Evolutionary conservation across 208 protist genomes (phyloP).

Genomic region (Tetramitus jugosus): DNA sequence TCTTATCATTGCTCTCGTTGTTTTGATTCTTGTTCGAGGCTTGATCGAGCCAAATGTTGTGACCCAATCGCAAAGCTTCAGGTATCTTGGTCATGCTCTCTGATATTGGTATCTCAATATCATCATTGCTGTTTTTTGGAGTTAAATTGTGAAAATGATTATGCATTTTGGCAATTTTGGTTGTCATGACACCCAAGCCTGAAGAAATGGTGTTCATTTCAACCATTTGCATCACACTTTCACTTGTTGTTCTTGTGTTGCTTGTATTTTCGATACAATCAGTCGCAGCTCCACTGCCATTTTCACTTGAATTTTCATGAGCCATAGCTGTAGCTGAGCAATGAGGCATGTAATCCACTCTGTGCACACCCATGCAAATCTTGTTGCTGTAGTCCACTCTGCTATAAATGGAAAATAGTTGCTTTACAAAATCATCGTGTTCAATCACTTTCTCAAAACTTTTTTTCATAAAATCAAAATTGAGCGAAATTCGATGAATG

Average conservation of each 20-base stretch:
- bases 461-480: too few relatives aligned
- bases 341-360: constrained; percentile 84
- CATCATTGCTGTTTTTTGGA: neutral
- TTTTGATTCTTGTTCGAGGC: constrained; percentile 22
- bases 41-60: neutral
- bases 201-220: constrained; percentile 92
- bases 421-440: too few relatives aligned
- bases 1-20: too few relatives aligned
- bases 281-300: too few relatives aligned
- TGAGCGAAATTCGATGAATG: too few relatives aligned
- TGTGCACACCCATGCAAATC: constrained; percentile 77
- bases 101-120: constrained; percentile 31
- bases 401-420: too few relatives aligned
- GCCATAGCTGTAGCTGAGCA: constrained; percentile 2
- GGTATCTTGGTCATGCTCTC: constrained; percentile 16
- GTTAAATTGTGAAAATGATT: neutral
- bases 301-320: too few relatives aligned
- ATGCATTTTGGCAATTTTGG: constrained; percentile 67
- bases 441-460: too few relatives aligned
- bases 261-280: too few relatives aligned
- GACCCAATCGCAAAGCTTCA: too few relatives aligned
- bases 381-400: too few relatives aligned
- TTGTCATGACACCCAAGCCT: constrained; percentile 71
- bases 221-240: constrained; percentile 75
- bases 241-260: too few relatives aligned